Percentiles rank a stretch among this genome's conserved stretches.
phyloP scores from a whole-genome alignment of 164 flowering plant genomes.

The Euptelea pleiosperma region DNA sequence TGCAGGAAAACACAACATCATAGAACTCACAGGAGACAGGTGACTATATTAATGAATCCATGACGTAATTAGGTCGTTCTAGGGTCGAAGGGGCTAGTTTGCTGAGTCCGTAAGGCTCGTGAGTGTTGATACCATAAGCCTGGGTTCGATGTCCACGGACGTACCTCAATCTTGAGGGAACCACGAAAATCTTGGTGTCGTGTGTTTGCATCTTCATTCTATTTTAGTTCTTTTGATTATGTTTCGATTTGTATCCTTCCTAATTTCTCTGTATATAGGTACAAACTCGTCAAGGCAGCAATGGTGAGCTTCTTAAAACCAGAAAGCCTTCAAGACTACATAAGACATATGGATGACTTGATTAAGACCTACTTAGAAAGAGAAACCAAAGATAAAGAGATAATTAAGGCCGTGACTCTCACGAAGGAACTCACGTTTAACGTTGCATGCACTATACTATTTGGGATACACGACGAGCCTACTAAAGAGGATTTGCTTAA shows the following conservation, averaged over 20 bases:
- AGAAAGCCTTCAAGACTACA: slow-evolving; percentile 20
- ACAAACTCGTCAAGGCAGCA: slow-evolving; percentile 16
- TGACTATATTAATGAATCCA: too few species aligned
- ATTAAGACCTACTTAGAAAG: slow-evolving; percentile 3
- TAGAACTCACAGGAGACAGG: slow-evolving; percentile 12
- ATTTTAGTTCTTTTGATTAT: too few species aligned
- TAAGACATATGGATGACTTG: slow-evolving; percentile 16
- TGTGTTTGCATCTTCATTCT: too few species aligned
- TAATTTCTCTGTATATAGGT: background rate
- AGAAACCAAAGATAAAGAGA: slow-evolving; percentile 14
- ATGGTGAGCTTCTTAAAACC: slow-evolving; percentile 22
- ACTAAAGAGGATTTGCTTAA: slow-evolving; percentile 12
- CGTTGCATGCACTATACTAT: slow-evolving; percentile 15
- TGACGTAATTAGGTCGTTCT: too few species aligned
- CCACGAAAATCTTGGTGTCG: too few species aligned
- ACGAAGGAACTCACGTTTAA: slow-evolving; percentile 22
- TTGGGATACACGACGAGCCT: slow-evolving; percentile 14
- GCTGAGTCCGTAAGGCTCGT: too few species aligned
- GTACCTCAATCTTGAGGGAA: too few species aligned
- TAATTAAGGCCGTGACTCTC: slow-evolving; percentile 1
- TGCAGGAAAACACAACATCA: slow-evolving; percentile 9
- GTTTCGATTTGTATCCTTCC: too few species aligned
- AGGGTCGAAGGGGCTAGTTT: too few species aligned
- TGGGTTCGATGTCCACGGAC: too few species aligned
- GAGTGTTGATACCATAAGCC: too few species aligned